Conservation (phyloP, 2,329 filamentous ascomycete genomes). For the Epichloe scottii region DNA sequence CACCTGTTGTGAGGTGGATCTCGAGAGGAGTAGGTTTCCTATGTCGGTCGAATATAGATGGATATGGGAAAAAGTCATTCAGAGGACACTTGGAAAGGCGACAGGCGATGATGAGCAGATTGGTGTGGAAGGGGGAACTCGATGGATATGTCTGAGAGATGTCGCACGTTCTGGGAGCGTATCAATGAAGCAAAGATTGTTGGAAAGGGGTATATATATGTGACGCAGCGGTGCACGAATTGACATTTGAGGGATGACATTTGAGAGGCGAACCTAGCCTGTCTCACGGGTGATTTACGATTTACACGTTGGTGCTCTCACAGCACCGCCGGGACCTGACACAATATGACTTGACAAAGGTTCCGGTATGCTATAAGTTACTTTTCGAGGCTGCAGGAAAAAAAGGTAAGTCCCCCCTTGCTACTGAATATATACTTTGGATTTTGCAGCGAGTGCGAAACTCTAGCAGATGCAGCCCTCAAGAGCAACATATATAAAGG, state of each 20-base stretch:
- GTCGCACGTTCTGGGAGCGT: neutral
- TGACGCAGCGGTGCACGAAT: neutral
- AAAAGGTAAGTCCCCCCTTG: no score
- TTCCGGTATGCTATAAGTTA: no score
- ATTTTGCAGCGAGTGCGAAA: no score
- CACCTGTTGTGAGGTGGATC: neutral
- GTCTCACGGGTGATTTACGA: no score
- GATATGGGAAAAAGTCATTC: neutral
- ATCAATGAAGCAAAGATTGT: neutral
- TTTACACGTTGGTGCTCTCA: no score
- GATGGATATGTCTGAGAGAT: neutral
- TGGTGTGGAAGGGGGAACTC: neutral
- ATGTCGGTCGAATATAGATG: neutral
- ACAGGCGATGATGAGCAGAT: neutral
- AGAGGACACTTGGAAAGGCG: neutral
- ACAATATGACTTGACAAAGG: no score
- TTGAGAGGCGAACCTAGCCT: no score
- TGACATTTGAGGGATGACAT: neutral
- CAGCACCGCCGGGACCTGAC: no score
- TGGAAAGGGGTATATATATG: neutral
- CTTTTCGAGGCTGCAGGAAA: no score
- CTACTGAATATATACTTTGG: no score
- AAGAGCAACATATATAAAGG: no score
- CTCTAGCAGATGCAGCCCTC: no score
- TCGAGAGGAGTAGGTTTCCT: neutral